phyloP scores from a whole-genome alignment of 495 filamentous ascomycete species.

The Aspergillus bridgeri region DNA sequence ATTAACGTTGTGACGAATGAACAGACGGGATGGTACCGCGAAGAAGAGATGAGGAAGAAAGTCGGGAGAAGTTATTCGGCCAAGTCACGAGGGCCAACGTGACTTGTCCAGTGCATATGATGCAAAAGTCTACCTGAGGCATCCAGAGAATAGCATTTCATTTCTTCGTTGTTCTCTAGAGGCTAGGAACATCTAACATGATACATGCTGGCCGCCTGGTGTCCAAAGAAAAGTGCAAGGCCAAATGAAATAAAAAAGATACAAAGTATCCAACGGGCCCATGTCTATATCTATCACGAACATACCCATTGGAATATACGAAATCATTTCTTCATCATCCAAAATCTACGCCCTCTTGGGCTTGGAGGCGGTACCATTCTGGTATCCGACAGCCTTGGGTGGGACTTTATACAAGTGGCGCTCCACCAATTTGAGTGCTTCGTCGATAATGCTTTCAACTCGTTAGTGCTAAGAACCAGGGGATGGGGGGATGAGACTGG shows the following conservation, averaged over 20 bases:
- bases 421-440: constrained; percentile 80
- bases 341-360: constrained; percentile 36
- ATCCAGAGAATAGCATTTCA: neutral
- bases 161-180: constrained; percentile 9
- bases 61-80: neutral
- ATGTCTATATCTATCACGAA: constrained; percentile 27
- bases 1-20: too few relatives aligned
- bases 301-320: constrained; percentile 11
- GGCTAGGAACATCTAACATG: constrained; percentile 17
- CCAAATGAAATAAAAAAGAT: constrained; percentile 6
- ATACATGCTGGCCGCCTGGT: constrained; percentile 11
- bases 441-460: constrained; percentile 74
- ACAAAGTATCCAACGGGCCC: constrained; percentile 7
- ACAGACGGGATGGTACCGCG: too few relatives aligned
- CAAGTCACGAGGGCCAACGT: neutral
- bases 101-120: neutral
- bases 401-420: constrained; percentile 51
- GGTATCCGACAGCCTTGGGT: constrained; percentile 13
- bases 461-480: constrained; percentile 13
- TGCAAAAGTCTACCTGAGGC: neutral
- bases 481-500: neutral
- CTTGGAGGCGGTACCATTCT: constrained; percentile 37
- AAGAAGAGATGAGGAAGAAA: too few relatives aligned
- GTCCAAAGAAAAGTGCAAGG: constrained; percentile 2
- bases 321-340: constrained; percentile 24